Conservation (phyloP, 2,329 filamentous ascomycete genomes). For the Ambrosiella cleistominuta region DNA sequence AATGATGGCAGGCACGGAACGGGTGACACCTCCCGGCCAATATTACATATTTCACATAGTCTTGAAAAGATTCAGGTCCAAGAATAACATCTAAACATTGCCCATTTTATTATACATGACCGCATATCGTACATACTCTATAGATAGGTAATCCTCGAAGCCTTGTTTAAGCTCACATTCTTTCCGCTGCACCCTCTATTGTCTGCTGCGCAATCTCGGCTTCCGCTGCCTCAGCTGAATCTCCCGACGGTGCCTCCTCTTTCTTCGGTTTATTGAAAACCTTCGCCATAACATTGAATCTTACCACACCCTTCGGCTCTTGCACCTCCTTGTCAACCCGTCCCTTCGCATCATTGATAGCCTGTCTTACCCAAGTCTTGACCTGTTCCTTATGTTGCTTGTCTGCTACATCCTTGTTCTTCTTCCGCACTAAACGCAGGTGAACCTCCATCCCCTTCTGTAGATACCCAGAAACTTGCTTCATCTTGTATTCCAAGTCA, state of each 20-base stretch:
- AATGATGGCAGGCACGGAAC: too few species aligned
- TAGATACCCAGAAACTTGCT: slow-evolving; percentile 51
- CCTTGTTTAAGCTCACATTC: too few species aligned
- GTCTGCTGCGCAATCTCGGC: background rate
- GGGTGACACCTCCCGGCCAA: too few species aligned
- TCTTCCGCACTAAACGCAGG: slow-evolving; percentile 45
- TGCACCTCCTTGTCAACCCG: slow-evolving; percentile 30
- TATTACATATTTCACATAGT: too few species aligned
- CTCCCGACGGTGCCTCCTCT: background rate
- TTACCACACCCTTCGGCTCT: slow-evolving; percentile 24
- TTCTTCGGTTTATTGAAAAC: background rate
- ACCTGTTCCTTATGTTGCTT: slow-evolving; percentile 42
- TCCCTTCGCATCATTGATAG: slow-evolving; percentile 17
- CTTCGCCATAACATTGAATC: slow-evolving; percentile 24
- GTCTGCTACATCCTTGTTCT: slow-evolving; percentile 38
- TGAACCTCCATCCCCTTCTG: slow-evolving; percentile 60
- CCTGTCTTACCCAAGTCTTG: slow-evolving; percentile 21
- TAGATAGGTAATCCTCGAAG: too few species aligned
- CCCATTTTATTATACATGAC: too few species aligned
- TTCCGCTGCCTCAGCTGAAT: background rate
- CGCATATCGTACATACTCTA: too few species aligned
- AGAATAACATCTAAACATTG: too few species aligned
- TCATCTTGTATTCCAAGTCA: slow-evolving; percentile 57
- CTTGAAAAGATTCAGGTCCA: too few species aligned
- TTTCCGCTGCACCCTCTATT: too few species aligned